Percentiles rank a stretch among this genome's conserved stretches.
Evolutionary conservation across 352 stramenopile genomes (phyloP).

Genomic region (Phytophthora europaea): DNA sequence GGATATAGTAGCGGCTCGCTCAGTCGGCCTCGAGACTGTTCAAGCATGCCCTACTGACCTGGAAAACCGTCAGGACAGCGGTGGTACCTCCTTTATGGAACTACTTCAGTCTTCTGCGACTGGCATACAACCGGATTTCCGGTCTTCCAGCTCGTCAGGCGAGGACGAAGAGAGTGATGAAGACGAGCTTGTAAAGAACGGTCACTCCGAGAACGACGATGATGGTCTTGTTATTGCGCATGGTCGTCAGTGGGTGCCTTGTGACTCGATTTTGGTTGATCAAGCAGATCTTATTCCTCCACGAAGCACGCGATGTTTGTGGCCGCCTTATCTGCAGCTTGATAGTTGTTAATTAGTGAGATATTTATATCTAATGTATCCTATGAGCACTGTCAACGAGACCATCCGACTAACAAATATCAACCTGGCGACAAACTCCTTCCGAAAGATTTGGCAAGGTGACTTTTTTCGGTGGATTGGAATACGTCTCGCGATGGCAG

Average conservation of each 20-base stretch:
- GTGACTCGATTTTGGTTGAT: background rate
- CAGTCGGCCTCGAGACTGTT: background rate
- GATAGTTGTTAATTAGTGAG: background rate
- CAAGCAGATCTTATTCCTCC: background rate
- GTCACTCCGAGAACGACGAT: no score
- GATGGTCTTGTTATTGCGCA: background rate
- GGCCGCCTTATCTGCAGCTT: background rate
- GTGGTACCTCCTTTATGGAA: no score
- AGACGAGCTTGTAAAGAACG: no score
- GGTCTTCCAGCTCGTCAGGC: no score
- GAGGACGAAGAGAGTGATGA: no score
- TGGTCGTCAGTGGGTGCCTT: background rate
- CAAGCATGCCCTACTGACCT: background rate
- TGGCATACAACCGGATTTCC: no score
- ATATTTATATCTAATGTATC: constrained; percentile 14
- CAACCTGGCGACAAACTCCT: background rate
- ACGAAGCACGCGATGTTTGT: background rate
- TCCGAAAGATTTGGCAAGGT: background rate
- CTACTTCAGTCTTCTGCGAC: background rate
- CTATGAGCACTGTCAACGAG: background rate
- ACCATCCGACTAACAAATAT: background rate
- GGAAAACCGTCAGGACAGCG: background rate
- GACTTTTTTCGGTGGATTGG: constrained; percentile 5
- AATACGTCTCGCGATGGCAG: constrained; percentile 3
- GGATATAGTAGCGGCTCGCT: background rate